Evolutionary conservation across 495 filamentous ascomycete genomes (phyloP), one percentile per base, ranked within the genome.

Genomic region (Aspergillus ostianus): DNA sequence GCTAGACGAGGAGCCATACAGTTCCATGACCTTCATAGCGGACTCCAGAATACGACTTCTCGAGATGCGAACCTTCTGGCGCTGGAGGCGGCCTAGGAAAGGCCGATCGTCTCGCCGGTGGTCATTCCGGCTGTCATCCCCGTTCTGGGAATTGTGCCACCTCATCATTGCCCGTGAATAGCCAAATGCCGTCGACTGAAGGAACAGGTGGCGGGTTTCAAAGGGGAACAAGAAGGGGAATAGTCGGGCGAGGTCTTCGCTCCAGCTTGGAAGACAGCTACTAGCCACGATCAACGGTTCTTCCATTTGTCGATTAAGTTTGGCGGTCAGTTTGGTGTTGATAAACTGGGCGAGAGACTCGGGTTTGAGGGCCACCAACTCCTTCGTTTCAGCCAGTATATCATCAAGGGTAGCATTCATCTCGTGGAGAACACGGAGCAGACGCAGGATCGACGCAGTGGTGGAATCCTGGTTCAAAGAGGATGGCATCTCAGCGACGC

Each of bases 211-310:
- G 7, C 95, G 85, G 0, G 95, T 99, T 76, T 99, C 95, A 67
- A 99, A 99, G 6, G 95, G 95, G 70, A 99, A 99, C n/a, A 98
- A 77, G 81, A 99, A 99, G 3, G 95, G 93, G 71, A 96, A 99
- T 0, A 96, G 78, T 36, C 94, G 87, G 15, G 95, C 91, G n/a
- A 99, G 77, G 70, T 99, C 94, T 75, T 98, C 93, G 63, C 92
- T 96, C 94, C 94, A 99, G 70, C 83, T 90, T 8, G 94, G 94
- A 53, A 99, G 83, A 69, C 95, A 99, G 65, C 91, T 95, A 73
- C 95, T 98, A 2, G 95, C 95, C 20, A 99, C 94, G 62, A 99
- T 97, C 47, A 99, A 78, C n/a, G 94, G 94, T 75, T 99, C 94
- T 70, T 99, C 94, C 45, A 99, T 76, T 69, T 99, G 94, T 30